These are phyloP conservation scores for Yamadazyma aaseri DNA, from an alignment of 1,139 yeast species.

Conservation along the genomic window DNA sequence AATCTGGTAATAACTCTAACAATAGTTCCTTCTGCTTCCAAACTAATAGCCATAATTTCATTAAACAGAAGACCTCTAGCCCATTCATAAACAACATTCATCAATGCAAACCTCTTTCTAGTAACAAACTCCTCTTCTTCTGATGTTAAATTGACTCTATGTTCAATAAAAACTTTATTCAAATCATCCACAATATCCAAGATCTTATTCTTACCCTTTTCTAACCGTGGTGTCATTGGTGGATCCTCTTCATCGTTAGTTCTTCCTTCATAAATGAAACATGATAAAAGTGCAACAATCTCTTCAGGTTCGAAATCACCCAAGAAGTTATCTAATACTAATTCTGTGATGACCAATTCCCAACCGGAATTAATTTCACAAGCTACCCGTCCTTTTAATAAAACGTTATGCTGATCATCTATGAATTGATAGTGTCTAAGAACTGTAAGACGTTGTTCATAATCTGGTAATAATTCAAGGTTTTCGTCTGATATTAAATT, in stretches of 20 bases:
- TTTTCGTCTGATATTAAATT: slow-evolving; percentile 79
- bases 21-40: slow-evolving; percentile 94
- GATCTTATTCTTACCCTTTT: slow-evolving; percentile 71
- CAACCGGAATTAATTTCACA: slow-evolving; percentile 89
- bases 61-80: slow-evolving; percentile 91
- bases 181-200: slow-evolving; percentile 67
- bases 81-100: slow-evolving; percentile 97
- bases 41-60: slow-evolving; percentile 83
- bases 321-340: slow-evolving; percentile 84
- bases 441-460: slow-evolving; percentile 82
- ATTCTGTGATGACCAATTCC: slow-evolving; percentile 86
- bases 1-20: slow-evolving; percentile 94
- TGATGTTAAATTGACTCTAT: slow-evolving; percentile 72
- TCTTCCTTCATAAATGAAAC: slow-evolving; percentile 89
- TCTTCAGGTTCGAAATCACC: slow-evolving; percentile 96
- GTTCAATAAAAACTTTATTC: slow-evolving; percentile 58
- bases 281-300: slow-evolving; percentile 87
- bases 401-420: slow-evolving; percentile 72
- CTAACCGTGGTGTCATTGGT: slow-evolving; percentile 78
- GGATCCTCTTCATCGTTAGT: slow-evolving; percentile 59
- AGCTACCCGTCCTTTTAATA: slow-evolving; percentile 82
- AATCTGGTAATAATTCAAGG: slow-evolving; percentile 86
- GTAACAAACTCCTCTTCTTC: slow-evolving; percentile 87
- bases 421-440: slow-evolving; percentile 73
- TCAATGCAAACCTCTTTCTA: slow-evolving; percentile 81